These are phyloP conservation scores for Trichodelitschia bisporula DNA, from an alignment of 495 filamentous ascomycete species.

Conservation along the genomic window DNA sequence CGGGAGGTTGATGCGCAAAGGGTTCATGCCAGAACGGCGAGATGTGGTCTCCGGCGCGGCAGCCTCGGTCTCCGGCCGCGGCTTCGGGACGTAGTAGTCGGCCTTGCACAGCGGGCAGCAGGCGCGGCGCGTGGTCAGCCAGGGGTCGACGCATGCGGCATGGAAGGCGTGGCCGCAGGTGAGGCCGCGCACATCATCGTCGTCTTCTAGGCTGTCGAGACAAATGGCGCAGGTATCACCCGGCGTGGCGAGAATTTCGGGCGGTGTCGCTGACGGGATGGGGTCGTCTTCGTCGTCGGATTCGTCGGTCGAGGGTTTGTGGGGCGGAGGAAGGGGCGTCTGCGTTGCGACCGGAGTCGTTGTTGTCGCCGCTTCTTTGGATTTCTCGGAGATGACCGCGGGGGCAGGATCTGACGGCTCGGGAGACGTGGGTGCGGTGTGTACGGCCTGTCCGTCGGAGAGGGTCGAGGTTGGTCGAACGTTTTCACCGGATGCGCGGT, in stretches of 20 bases:
- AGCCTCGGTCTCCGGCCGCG: conserved; percentile 23
- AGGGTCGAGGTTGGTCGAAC: background rate
- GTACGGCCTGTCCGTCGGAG: background rate
- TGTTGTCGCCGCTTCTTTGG: background rate
- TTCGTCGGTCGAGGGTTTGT: conserved; percentile 16
- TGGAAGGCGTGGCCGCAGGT: conserved; percentile 96
- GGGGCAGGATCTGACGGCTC: too few species aligned
- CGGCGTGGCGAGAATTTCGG: conserved; percentile 47
- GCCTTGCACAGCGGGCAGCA: conserved; percentile 96
- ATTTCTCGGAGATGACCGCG: background rate
- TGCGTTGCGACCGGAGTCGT: background rate
- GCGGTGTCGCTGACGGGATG: conserved; percentile 56
- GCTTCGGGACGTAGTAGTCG: conserved; percentile 84
- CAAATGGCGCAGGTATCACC: conserved; percentile 95
- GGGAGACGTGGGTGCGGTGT: too few species aligned
- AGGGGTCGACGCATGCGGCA: conserved; percentile 79
- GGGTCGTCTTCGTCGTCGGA: conserved; percentile 70
- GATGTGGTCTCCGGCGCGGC: too few species aligned
- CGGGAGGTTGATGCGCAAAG: conserved; percentile 1
- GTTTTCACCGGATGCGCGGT: background rate
- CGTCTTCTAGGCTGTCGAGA: conserved; percentile 75
- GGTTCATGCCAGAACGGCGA: too few species aligned
- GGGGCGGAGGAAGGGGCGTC: background rate
- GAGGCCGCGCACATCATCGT: conserved; percentile 84
- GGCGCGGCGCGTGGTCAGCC: conserved; percentile 76